These are phyloP conservation scores for Quercus berberidifolia DNA, from an alignment of 306 rosid species.

Conservation along the genomic window DNA sequence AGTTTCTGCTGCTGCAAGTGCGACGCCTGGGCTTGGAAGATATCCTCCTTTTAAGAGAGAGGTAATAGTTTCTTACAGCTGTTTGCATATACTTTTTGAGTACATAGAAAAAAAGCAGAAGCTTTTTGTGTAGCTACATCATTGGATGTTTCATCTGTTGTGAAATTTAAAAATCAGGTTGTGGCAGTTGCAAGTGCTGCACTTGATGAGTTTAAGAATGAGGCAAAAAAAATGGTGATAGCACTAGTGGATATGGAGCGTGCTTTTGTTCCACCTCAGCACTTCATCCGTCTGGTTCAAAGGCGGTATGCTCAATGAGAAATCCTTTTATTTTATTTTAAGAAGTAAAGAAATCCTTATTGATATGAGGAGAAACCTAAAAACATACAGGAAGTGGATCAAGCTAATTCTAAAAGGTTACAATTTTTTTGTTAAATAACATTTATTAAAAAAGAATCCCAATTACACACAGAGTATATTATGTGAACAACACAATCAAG, in stretches of 20 bases:
- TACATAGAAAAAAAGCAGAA: too few relatives aligned
- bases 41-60: conserved; percentile 97
- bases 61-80: conserved; percentile 39
- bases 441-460: too few relatives aligned
- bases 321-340: background rate
- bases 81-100: too few relatives aligned
- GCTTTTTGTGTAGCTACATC: too few relatives aligned
- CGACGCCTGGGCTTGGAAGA: conserved; percentile 97
- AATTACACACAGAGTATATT: too few relatives aligned
- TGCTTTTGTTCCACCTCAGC: conserved; percentile 98
- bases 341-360: too few relatives aligned
- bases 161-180: conserved; percentile 42
- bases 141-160: background rate
- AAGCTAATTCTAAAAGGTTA: too few relatives aligned
- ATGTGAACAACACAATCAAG: too few relatives aligned
- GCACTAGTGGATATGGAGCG: conserved; percentile 99
- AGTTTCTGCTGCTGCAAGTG: conserved; percentile 86
- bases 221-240: conserved; percentile 94
- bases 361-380: too few relatives aligned
- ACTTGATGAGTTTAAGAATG: conserved; percentile 78
- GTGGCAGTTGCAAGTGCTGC: conserved; percentile 89
- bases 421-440: too few relatives aligned
- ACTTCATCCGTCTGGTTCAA: conserved; percentile 92
- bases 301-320: conserved; percentile 58
- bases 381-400: too few relatives aligned